A percentile compares a stretch with the other conserved stretches of the same genome.
Evolutionary conservation across 108 stramenopile species (phyloP).

Genomic region (Cyclostephanos tholiformis): DNA sequence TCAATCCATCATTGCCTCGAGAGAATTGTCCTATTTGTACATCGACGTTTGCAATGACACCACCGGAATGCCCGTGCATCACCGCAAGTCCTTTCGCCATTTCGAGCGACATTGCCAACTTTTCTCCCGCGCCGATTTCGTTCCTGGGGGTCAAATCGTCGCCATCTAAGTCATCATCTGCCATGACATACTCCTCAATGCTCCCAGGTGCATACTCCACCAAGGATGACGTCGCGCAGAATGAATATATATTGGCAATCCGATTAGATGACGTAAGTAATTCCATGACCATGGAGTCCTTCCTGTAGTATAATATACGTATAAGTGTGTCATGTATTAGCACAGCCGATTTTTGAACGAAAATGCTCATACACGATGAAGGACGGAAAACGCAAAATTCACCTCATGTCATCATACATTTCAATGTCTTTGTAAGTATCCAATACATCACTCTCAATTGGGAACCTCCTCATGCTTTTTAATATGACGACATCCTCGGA

Average conservation of each 20-base stretch:
- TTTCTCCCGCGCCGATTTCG: slow-evolving; percentile 20
- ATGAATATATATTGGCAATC: slow-evolving; percentile 26
- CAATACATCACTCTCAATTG: not conserved
- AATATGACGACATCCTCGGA: slow-evolving; percentile 20
- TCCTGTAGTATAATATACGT: slow-evolving; percentile 1
- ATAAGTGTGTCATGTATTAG: not conserved
- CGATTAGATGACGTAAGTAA: slow-evolving; percentile 13
- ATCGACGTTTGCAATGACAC: slow-evolving; percentile 36
- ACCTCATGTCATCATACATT: slow-evolving; percentile 21
- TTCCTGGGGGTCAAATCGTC: slow-evolving; percentile 1
- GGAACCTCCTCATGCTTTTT: slow-evolving; percentile 18
- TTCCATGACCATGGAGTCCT: slow-evolving; percentile 30
- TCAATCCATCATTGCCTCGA: slow-evolving; percentile 30
- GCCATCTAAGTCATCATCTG: not conserved
- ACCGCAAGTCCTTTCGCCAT: slow-evolving; percentile 58
- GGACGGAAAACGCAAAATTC: not conserved
- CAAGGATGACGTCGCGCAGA: slow-evolving; percentile 13
- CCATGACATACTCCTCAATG: slow-evolving; percentile 10
- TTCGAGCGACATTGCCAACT: slow-evolving; percentile 55
- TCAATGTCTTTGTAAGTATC: slow-evolving; percentile 11
- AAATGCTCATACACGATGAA: not conserved
- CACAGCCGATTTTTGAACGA: not conserved
- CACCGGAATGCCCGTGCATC: slow-evolving; percentile 55
- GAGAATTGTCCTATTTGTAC: slow-evolving; percentile 29
- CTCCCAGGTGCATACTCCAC: slow-evolving; percentile 24